phyloP scores from a whole-genome alignment of 805 yeast species.

The Saturnispora hagleri region DNA sequence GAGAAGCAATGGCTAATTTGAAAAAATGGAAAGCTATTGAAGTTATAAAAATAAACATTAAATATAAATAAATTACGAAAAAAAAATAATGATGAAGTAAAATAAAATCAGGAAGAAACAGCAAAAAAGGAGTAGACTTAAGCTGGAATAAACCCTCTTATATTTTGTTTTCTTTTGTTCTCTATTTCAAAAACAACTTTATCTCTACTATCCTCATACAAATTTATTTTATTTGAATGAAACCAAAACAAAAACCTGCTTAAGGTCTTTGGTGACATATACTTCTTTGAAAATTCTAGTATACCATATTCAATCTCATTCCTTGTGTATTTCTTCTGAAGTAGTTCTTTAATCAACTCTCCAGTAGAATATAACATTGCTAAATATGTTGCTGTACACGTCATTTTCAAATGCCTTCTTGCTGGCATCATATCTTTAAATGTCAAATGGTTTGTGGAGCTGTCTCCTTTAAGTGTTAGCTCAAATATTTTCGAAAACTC shows the following conservation, averaged over 20 bases:
- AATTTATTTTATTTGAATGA: constrained; percentile 2
- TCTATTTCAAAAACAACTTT: constrained; percentile 5
- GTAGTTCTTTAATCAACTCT: constrained; percentile 6
- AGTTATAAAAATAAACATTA: not conserved
- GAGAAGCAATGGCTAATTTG: too few relatives aligned
- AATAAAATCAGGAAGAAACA: too few relatives aligned
- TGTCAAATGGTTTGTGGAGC: constrained; percentile 3
- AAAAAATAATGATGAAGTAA: not conserved
- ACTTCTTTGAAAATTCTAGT: constrained; percentile 1
- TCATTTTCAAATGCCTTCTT: constrained; percentile 6
- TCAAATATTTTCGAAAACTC: constrained; percentile 7
- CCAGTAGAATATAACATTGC: constrained; percentile 8
- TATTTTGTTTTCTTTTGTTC: not conserved
- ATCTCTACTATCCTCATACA: constrained; percentile 2
- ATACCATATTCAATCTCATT: constrained; percentile 6
- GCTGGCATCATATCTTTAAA: constrained; percentile 10
- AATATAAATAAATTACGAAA: not conserved
- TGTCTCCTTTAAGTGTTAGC: constrained; percentile 5
- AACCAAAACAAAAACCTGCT: constrained; percentile 8
- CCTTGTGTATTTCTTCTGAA: not conserved
- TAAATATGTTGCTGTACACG: constrained; percentile 7
- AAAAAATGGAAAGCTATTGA: not conserved
- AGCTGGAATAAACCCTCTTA: too few relatives aligned
- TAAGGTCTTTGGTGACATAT: constrained; percentile 7
- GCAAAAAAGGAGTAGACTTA: not conserved